Conservation (phyloP, 805 yeast species). For the Ogataea ganodermae region DNA sequence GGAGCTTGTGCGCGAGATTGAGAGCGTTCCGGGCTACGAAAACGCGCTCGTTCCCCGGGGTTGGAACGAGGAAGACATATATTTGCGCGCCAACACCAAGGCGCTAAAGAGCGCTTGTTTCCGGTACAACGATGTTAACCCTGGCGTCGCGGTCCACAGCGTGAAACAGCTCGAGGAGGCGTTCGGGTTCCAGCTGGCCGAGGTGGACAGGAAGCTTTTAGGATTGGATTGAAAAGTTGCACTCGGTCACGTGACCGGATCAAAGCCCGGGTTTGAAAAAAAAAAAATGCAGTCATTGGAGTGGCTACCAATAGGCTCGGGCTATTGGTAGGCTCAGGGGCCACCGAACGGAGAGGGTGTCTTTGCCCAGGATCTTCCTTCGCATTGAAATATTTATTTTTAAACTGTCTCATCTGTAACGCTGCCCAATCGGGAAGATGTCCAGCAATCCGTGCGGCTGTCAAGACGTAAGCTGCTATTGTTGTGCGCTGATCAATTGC, state of each 20-base stretch:
- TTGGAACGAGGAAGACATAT: conserved; percentile 51
- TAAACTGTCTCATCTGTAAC: no score
- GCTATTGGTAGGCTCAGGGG: no score
- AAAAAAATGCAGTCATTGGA: no score
- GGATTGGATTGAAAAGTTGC: neutral
- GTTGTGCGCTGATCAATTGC: neutral
- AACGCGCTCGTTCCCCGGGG: conserved; percentile 51
- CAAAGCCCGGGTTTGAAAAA: no score
- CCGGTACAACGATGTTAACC: conserved; percentile 39
- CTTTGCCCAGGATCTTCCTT: no score
- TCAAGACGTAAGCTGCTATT: no score
- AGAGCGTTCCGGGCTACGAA: conserved; percentile 25
- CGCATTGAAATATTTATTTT: no score
- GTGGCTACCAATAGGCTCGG: no score
- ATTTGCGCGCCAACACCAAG: conserved; percentile 45
- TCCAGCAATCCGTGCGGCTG: neutral
- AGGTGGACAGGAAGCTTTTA: conserved; percentile 16
- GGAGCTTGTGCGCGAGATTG: conserved; percentile 38
- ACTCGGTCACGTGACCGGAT: neutral
- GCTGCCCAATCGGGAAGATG: no score
- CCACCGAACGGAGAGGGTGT: no score
- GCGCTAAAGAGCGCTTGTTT: conserved; percentile 47
- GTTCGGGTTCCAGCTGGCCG: conserved; percentile 38
- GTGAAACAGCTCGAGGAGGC: conserved; percentile 42
- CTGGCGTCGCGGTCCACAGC: conserved; percentile 38